Percentiles rank a stretch among this genome's conserved stretches.
phyloP scores from a whole-genome alignment of 2,329 filamentous ascomycete genomes.

The Orbilia brochopaga region DNA sequence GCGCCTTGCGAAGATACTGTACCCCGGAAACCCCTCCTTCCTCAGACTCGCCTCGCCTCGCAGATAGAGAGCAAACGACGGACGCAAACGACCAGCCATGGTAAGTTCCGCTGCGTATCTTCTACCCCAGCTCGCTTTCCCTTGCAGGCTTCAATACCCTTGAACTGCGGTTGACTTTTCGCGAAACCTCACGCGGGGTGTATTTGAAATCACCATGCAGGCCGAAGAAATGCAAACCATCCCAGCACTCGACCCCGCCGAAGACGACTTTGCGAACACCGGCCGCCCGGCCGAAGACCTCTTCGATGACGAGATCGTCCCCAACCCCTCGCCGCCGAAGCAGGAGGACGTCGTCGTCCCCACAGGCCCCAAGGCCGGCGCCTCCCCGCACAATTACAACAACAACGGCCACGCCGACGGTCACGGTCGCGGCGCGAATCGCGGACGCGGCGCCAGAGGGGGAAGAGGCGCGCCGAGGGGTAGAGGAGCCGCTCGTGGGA shows the following conservation, averaged over 20 bases:
- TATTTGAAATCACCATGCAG: conserved; percentile 1
- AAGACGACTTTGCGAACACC: conserved; percentile 54
- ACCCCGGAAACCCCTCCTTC: too few species aligned
- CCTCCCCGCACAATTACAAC: conserved; percentile 37
- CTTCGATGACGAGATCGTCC: conserved; percentile 53
- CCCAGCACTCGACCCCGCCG: conserved; percentile 28
- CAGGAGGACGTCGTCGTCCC: conserved; percentile 34
- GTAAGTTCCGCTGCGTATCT: too few species aligned
- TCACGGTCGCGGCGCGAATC: conserved; percentile 27
- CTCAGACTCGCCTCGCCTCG: too few species aligned
- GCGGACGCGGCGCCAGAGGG: conserved; percentile 31
- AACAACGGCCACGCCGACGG: conserved; percentile 14
- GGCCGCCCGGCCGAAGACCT: conserved; percentile 53
- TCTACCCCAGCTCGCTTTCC: too few species aligned
- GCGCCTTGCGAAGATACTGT: too few species aligned
- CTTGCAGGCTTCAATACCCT: too few species aligned
- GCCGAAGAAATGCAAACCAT: conserved; percentile 38
- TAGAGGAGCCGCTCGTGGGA: conserved; percentile 28
- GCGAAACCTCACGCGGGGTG: neutral
- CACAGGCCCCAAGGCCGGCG: conserved; percentile 48
- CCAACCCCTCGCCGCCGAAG: conserved; percentile 50
- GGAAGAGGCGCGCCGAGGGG: conserved; percentile 19
- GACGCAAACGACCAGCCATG: too few species aligned
- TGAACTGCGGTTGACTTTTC: neutral
- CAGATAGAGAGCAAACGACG: too few species aligned